phyloP scores from a whole-genome alignment of 805 yeast species.

The Ogataea salicorniae region DNA sequence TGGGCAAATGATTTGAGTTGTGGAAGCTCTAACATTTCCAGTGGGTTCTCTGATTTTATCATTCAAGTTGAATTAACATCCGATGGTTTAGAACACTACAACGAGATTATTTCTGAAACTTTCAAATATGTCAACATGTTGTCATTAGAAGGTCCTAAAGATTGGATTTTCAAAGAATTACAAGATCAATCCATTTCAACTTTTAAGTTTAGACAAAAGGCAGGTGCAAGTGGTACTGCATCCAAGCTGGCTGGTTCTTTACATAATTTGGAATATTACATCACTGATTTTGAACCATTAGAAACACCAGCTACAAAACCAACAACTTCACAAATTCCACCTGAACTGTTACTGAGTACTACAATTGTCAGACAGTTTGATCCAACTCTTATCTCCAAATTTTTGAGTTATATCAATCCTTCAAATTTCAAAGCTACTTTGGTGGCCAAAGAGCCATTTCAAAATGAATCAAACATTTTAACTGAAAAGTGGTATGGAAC shows the following conservation, averaged over 20 bases:
- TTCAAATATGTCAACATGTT: slow-evolving; percentile 76
- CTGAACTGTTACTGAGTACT: slow-evolving; percentile 54
- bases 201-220: slow-evolving; percentile 79
- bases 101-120: slow-evolving; percentile 49
- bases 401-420: slow-evolving; percentile 44
- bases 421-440: slow-evolving; percentile 58
- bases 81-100: slow-evolving; percentile 60
- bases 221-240: slow-evolving; percentile 66
- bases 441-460: slow-evolving; percentile 37
- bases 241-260: slow-evolving; percentile 37
- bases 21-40: slow-evolving; percentile 62
- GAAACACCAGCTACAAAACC: slow-evolving; percentile 3
- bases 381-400: slow-evolving; percentile 45
- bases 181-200: slow-evolving; percentile 59
- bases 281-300: slow-evolving; percentile 15
- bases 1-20: slow-evolving; percentile 80
- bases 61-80: slow-evolving; percentile 73
- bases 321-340: slow-evolving; percentile 44
- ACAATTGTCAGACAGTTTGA: slow-evolving; percentile 53
- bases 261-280: slow-evolving; percentile 22
- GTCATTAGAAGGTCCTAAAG: slow-evolving; percentile 52
- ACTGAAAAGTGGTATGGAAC: slow-evolving; percentile 91
- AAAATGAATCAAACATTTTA: slow-evolving; percentile 39
- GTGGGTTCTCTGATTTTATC: slow-evolving; percentile 63
- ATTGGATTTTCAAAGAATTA: slow-evolving; percentile 79